Percentiles rank a stretch among this genome's conserved stretches.
Evolutionary conservation across 2,329 filamentous ascomycete genomes (phyloP).

Genomic region (Myriosclerotinia scirpicola): DNA sequence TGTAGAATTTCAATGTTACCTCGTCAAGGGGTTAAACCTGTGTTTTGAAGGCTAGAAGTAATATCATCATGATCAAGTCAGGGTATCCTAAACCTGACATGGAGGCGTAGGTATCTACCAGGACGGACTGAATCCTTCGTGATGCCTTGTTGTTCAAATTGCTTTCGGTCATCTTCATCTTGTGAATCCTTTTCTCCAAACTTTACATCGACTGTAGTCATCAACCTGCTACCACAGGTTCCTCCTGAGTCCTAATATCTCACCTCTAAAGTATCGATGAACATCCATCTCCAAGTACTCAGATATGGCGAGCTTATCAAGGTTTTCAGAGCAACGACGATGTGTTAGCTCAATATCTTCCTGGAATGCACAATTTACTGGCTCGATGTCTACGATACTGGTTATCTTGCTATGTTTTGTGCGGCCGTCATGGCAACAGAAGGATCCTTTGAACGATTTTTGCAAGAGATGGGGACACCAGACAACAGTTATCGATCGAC

Average conservation of each 20-base stretch:
- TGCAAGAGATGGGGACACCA: constrained; percentile 59
- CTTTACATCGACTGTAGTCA: constrained; percentile 8
- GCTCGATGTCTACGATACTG: constrained; percentile 27
- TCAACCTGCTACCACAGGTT: constrained; percentile 12
- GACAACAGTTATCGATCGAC: constrained; percentile 57
- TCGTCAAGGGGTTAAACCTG: constrained; percentile 13
- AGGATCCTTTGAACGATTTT: constrained; percentile 55
- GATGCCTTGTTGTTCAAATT: constrained; percentile 3
- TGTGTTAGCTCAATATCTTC: background rate
- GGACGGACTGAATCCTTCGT: constrained; percentile 16
- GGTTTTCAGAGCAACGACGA: constrained; percentile 10
- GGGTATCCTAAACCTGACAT: constrained; percentile 15
- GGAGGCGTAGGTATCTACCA: constrained; percentile 13
- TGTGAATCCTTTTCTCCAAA: constrained; percentile 18
- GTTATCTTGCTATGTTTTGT: constrained; percentile 27
- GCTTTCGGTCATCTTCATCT: constrained; percentile 19
- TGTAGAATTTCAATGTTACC: constrained; percentile 9
- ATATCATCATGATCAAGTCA: constrained; percentile 19
- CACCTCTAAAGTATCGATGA: constrained; percentile 6
- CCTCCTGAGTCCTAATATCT: constrained; percentile 10
- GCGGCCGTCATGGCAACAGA: constrained; percentile 41
- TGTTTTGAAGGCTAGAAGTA: constrained; percentile 16
- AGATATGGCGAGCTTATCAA: constrained; percentile 19
- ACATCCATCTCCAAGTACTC: constrained; percentile 3
- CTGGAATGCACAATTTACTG: constrained; percentile 5